Conservation (phyloP, 768 basidiomycete species). For the Tylopilus cervinicoccineus region DNA sequence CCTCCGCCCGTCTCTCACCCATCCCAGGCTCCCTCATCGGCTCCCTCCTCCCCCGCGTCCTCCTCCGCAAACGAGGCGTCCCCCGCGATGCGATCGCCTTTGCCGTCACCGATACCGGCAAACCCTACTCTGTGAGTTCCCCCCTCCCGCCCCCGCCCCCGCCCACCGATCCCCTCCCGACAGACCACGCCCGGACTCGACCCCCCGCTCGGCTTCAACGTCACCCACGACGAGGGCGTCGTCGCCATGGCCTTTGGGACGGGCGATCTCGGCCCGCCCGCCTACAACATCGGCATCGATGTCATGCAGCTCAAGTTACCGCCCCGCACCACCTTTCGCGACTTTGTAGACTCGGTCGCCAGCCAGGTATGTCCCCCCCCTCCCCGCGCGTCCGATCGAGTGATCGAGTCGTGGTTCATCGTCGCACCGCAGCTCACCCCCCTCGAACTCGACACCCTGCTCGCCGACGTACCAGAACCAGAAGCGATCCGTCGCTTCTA, state of each 20-base stretch:
- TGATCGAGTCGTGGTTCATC: slow-evolving; percentile 13
- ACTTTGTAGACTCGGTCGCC: slow-evolving; percentile 60
- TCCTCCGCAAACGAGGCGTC: slow-evolving; percentile 58
- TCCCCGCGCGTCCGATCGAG: not conserved
- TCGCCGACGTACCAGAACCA: slow-evolving; percentile 38
- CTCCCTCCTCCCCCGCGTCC: slow-evolving; percentile 62
- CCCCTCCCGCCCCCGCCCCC: slow-evolving; percentile 1
- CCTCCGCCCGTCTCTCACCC: not conserved
- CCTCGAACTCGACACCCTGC: slow-evolving; percentile 31
- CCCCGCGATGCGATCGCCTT: slow-evolving; percentile 46
- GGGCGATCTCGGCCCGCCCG: slow-evolving; percentile 51
- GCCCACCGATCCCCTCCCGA: not conserved
- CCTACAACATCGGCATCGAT: slow-evolving; percentile 64
- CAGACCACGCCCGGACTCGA: slow-evolving; percentile 44
- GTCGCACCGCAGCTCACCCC: slow-evolving; percentile 36
- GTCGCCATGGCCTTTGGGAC: slow-evolving; percentile 60
- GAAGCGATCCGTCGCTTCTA: slow-evolving; percentile 65
- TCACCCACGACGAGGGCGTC: slow-evolving; percentile 75
- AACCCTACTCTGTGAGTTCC: slow-evolving; percentile 68
- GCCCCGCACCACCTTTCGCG: slow-evolving; percentile 47
- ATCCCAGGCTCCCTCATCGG: slow-evolving; percentile 72
- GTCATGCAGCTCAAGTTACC: slow-evolving; percentile 76
- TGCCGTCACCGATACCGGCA: slow-evolving; percentile 56
- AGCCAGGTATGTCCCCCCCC: slow-evolving; percentile 49
- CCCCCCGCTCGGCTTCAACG: slow-evolving; percentile 71